phyloP scores from a whole-genome alignment of 2,329 filamentous ascomycete species.

The Calycina herbarum region DNA sequence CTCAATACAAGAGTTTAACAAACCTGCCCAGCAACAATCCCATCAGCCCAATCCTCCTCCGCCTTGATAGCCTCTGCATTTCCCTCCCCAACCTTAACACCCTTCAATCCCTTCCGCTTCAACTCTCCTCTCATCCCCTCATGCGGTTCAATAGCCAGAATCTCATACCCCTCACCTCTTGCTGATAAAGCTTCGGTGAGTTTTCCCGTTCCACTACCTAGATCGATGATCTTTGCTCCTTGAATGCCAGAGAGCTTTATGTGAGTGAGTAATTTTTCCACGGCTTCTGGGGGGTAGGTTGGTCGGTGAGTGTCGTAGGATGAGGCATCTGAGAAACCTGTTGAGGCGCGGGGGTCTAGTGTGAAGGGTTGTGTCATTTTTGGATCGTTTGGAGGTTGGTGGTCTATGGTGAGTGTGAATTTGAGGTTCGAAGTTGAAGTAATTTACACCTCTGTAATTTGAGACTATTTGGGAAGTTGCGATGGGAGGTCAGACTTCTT shows the following conservation, averaged over 20 bases:
- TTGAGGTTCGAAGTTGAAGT: background rate
- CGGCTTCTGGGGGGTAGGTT: constrained; percentile 60
- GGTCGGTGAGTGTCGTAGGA: constrained; percentile 69
- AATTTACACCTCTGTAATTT: background rate
- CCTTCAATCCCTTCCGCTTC: constrained; percentile 53
- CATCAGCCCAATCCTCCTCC: constrained; percentile 61
- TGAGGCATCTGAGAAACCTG: constrained; percentile 63
- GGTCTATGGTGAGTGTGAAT: background rate
- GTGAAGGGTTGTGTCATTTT: constrained; percentile 19
- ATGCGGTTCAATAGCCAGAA: constrained; percentile 66
- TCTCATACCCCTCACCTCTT: constrained; percentile 57
- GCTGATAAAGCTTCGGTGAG: constrained; percentile 63
- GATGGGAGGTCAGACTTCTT: background rate
- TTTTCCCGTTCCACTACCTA: constrained; percentile 70
- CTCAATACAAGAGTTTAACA: background rate
- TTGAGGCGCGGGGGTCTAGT: constrained; percentile 29
- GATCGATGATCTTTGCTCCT: constrained; percentile 57
- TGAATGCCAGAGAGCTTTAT: constrained; percentile 51
- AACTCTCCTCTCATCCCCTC: constrained; percentile 64
- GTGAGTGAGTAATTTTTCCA: constrained; percentile 56
- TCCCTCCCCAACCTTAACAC: constrained; percentile 51
- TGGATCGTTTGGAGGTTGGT: background rate
- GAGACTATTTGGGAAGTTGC: background rate
- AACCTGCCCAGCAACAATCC: constrained; percentile 46
- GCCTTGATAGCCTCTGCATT: constrained; percentile 58